These are phyloP conservation scores for Rhodotorula paludigena DNA, from an alignment of 768 basidiomycete species.

Conservation along the genomic window DNA sequence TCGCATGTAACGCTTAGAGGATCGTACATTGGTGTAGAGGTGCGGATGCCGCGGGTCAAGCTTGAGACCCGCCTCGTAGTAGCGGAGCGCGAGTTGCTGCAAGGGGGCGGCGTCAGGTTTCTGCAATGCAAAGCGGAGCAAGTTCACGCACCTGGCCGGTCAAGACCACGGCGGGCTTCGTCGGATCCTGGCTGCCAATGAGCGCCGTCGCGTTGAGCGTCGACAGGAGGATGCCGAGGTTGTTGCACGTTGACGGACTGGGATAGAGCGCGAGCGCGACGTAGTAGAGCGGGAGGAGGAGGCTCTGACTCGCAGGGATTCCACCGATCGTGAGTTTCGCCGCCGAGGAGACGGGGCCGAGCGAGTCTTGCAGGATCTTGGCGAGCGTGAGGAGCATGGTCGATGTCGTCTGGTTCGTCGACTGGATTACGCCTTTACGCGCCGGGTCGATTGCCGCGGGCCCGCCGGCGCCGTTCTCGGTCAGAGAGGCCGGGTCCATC, in stretches of 20 bases:
- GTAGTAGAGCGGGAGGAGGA: constrained; percentile 54
- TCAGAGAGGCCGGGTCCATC: constrained; percentile 34
- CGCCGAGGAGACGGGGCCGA: constrained; percentile 43
- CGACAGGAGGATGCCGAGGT: constrained; percentile 55
- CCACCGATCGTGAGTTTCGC: constrained; percentile 39
- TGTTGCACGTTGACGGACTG: constrained; percentile 54
- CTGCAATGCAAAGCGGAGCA: constrained; percentile 16
- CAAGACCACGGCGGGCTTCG: constrained; percentile 13
- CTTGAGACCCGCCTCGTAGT: constrained; percentile 53
- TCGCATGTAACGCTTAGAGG: no score
- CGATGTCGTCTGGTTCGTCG: constrained; percentile 40
- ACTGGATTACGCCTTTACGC: constrained; percentile 12
- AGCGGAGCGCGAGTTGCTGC: constrained; percentile 51
- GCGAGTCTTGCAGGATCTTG: constrained; percentile 51
- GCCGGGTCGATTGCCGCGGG: constrained; percentile 1
- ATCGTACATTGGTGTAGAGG: constrained; percentile 56
- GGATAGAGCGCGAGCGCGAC: constrained; percentile 53
- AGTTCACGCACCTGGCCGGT: constrained; percentile 21
- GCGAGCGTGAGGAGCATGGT: constrained; percentile 51
- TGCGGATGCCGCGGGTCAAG: constrained; percentile 54
- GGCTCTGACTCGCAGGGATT: constrained; percentile 42
- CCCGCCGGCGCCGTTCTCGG: background rate
- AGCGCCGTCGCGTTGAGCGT: constrained; percentile 44
- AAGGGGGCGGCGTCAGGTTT: constrained; percentile 29
- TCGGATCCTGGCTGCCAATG: constrained; percentile 27